A percentile compares a stretch with the other conserved stretches of the same genome.
Evolutionary conservation across 1,284 basidiomycete species (phyloP).

Genomic region (Fomitopsis pinicola): DNA sequence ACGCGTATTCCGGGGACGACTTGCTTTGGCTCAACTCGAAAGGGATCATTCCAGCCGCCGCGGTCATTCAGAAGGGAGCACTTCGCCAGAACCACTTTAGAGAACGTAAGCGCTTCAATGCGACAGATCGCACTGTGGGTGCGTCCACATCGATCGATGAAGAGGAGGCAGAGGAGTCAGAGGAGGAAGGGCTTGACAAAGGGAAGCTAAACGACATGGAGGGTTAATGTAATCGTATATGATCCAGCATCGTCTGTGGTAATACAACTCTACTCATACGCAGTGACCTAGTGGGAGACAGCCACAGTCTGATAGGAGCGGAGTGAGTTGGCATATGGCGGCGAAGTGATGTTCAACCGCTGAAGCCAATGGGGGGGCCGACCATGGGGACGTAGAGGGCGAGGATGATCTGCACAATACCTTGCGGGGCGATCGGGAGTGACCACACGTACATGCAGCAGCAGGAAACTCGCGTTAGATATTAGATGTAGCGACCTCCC

Average conservation of each 20-base stretch:
- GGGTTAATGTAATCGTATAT: constrained; percentile 37
- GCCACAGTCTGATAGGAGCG: too few species aligned
- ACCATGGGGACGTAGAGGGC: too few species aligned
- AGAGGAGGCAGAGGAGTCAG: constrained; percentile 55
- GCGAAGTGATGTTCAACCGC: too few species aligned
- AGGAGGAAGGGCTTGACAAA: constrained; percentile 56
- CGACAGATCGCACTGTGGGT: constrained; percentile 44
- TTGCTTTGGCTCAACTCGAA: constrained; percentile 66
- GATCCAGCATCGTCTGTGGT: background rate
- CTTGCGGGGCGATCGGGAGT: too few species aligned
- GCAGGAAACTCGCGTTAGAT: too few species aligned
- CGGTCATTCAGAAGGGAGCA: constrained; percentile 59
- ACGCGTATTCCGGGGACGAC: constrained; percentile 67
- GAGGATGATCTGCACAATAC: too few species aligned
- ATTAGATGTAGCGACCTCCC: too few species aligned
- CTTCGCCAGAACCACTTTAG: constrained; percentile 59
- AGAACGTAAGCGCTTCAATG: constrained; percentile 62
- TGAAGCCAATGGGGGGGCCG: too few species aligned
- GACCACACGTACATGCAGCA: too few species aligned
- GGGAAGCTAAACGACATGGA: constrained; percentile 66
- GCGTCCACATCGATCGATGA: constrained; percentile 35
- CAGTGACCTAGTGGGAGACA: background rate
- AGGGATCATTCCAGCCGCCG: constrained; percentile 65
- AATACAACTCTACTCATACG: background rate
- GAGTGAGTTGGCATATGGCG: too few species aligned